Evolutionary conservation across 148 eudicot genomes (phyloP).

Genomic region (Arctostaphylos glauca): DNA sequence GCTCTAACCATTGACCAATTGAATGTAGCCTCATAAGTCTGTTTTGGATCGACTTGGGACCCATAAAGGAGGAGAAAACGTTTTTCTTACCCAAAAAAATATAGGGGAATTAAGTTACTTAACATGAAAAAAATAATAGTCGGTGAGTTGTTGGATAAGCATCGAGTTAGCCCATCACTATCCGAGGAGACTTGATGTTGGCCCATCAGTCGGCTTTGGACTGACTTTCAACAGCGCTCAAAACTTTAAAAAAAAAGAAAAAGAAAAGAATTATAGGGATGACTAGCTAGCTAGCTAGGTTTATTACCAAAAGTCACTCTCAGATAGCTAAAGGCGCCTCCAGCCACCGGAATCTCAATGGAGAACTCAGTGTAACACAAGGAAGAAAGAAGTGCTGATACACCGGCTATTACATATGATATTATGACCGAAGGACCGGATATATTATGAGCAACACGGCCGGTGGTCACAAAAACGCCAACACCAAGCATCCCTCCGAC

Average conservation of each 20-base stretch:
- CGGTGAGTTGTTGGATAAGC: neutral
- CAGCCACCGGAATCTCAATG: conserved; percentile 70
- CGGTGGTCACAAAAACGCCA: conserved; percentile 81
- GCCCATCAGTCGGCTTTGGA: neutral
- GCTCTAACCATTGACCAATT: neutral
- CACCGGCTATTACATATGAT: conserved; percentile 65
- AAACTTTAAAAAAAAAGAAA: neutral
- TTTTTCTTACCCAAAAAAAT: too few species aligned
- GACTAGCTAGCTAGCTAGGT: neutral
- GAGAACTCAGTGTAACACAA: conserved; percentile 82
- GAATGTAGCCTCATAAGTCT: too few species aligned
- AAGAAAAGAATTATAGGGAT: neutral
- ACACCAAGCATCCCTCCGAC: conserved; percentile 88
- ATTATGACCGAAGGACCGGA: conserved; percentile 73
- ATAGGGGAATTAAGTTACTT: too few species aligned
- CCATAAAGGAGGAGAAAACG: too few species aligned
- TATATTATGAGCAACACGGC: conserved; percentile 43
- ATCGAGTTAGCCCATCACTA: neutral
- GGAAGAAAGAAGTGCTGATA: conserved; percentile 72
- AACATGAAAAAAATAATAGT: neutral
- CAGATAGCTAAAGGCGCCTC: conserved; percentile 80
- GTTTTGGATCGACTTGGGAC: too few species aligned
- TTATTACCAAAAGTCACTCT: conserved; percentile 83
- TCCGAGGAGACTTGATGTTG: neutral
- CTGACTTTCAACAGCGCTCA: neutral